Evolutionary conservation across 306 rosid genomes (phyloP).

Genomic region (Sophora flavescens): DNA sequence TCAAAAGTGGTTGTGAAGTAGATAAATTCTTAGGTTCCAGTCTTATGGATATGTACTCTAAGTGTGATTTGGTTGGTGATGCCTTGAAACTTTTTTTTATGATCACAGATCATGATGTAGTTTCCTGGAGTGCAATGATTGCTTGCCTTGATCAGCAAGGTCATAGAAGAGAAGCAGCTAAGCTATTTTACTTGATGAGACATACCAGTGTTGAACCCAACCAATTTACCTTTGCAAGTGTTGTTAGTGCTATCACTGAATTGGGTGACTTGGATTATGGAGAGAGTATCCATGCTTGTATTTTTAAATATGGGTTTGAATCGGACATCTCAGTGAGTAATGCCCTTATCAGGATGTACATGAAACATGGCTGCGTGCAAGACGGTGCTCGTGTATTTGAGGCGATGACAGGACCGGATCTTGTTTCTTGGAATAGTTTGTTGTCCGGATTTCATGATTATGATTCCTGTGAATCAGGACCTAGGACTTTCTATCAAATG

Average conservation of each 20-base stretch:
- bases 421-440: slow-evolving; percentile 52
- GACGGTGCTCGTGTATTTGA: slow-evolving; percentile 50
- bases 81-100: slow-evolving; percentile 44
- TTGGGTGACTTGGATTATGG: slow-evolving; percentile 47
- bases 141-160: slow-evolving; percentile 54
- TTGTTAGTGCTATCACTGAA: slow-evolving; percentile 48
- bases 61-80: slow-evolving; percentile 40
- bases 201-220: slow-evolving; percentile 46
- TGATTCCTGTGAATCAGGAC: slow-evolving; percentile 39
- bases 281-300: slow-evolving; percentile 50
- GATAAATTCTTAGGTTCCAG: slow-evolving; percentile 49
- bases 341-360: slow-evolving; percentile 53
- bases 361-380: slow-evolving; percentile 45
- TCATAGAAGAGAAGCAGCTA: slow-evolving; percentile 43
- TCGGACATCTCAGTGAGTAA: slow-evolving; percentile 45
- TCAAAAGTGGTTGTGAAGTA: slow-evolving; percentile 51
- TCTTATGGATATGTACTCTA: slow-evolving; percentile 50
- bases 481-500: slow-evolving; percentile 48
- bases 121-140: slow-evolving; percentile 54
- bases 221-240: slow-evolving; percentile 51
- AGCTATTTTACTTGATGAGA: slow-evolving; percentile 50
- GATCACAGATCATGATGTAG: slow-evolving; percentile 50
- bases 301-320: slow-evolving; percentile 50
- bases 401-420: slow-evolving; percentile 36
- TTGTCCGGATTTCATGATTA: slow-evolving; percentile 55